Percentiles rank a stretch among this genome's conserved stretches.
phyloP scores from a whole-genome alignment of 2,329 filamentous ascomycete genomes.

The Penicillium nordicum region DNA sequence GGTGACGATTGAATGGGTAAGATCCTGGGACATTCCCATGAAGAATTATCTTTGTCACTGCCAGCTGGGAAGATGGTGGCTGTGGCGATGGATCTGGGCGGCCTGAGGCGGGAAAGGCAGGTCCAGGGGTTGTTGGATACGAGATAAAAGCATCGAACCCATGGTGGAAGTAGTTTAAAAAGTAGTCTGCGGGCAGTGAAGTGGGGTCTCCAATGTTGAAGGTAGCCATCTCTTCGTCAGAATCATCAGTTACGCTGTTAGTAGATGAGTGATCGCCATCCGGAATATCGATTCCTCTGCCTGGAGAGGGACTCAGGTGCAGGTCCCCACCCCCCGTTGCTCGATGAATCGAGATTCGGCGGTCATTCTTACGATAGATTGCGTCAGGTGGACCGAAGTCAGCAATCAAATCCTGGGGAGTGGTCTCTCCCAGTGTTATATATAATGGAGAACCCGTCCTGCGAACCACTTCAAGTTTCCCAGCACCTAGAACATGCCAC shows the following conservation, averaged over 20 bases:
- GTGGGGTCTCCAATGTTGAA: constrained; percentile 60
- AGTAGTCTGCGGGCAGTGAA: constrained; percentile 57
- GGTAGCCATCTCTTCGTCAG: constrained; percentile 56
- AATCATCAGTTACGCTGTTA: constrained; percentile 67
- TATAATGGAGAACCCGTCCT: constrained; percentile 64
- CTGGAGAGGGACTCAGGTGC: constrained; percentile 36
- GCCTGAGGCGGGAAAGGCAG: constrained; percentile 56
- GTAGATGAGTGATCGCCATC: constrained; percentile 74
- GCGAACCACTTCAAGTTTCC: constrained; percentile 72
- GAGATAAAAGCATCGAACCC: constrained; percentile 95
- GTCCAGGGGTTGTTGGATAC: constrained; percentile 63
- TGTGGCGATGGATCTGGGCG: constrained; percentile 29
- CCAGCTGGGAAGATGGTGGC: constrained; percentile 58
- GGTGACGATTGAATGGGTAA: constrained; percentile 93
- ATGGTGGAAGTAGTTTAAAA: constrained; percentile 96
- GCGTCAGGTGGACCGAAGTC: constrained; percentile 91
- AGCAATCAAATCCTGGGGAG: constrained; percentile 83
- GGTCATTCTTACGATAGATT: constrained; percentile 87
- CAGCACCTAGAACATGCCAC: constrained; percentile 72
- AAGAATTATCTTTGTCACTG: constrained; percentile 86
- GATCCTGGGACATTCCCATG: constrained; percentile 94
- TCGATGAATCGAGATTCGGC: constrained; percentile 77
- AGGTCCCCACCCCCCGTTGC: constrained; percentile 32
- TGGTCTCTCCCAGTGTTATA: constrained; percentile 79
- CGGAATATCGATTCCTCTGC: constrained; percentile 44